Conservation (phyloP, 139 green algal genomes). For the Closterium sp. region DNA sequence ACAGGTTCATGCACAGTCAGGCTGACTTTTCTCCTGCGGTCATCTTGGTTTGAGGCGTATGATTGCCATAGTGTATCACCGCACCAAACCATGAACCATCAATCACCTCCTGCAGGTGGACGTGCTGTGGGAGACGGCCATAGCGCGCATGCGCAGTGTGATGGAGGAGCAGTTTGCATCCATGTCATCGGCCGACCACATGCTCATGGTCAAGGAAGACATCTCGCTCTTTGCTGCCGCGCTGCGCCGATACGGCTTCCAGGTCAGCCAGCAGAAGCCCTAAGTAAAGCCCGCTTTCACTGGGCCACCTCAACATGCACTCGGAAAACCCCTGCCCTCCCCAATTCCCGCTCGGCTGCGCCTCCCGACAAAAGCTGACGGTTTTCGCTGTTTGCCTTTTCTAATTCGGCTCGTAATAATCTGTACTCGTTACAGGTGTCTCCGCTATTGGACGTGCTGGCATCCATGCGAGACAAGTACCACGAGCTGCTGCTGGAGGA, state of each 20-base stretch:
- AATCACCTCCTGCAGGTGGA: slow-evolving; percentile 29
- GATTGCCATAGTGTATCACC: no score
- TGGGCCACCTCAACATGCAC: no score
- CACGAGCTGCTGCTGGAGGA: slow-evolving; percentile 48
- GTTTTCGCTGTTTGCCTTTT: no score
- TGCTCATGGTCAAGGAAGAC: slow-evolving; percentile 47
- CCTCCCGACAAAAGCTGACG: not conserved
- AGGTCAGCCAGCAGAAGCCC: not conserved
- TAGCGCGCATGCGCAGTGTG: slow-evolving; percentile 15
- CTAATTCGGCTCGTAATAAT: no score
- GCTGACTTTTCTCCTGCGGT: no score
- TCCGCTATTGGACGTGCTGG: slow-evolving; percentile 46
- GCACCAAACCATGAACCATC: no score
- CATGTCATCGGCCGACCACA: slow-evolving; percentile 23
- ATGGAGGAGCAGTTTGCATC: slow-evolving; percentile 45
- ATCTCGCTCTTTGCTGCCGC: slow-evolving; percentile 40
- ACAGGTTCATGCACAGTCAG: no score
- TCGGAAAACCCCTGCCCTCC: no score
- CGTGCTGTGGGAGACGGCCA: slow-evolving; percentile 39
- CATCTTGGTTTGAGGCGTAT: no score
- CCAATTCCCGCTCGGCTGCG: no score
- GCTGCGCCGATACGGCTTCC: slow-evolving; percentile 7
- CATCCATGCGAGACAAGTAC: slow-evolving; percentile 45
- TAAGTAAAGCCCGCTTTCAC: no score
- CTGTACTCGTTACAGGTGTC: slow-evolving; percentile 22